These are phyloP conservation scores for Cadophora sp. DNA, from an alignment of 2,329 filamentous ascomycete species.

Conservation along the genomic window DNA sequence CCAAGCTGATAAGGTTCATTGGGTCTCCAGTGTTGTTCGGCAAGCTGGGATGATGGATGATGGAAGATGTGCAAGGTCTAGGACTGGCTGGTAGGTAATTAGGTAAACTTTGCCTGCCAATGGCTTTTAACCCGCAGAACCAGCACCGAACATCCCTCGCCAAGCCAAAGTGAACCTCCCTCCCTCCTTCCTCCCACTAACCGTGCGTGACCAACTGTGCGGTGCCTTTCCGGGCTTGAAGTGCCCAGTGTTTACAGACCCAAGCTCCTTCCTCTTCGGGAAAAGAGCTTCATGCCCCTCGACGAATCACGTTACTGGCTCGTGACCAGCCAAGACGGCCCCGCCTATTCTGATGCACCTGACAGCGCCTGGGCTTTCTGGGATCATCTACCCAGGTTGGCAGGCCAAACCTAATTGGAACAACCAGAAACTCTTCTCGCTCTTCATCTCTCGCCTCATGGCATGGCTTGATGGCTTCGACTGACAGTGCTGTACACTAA, in stretches of 20 bases:
- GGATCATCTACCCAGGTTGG: neutral
- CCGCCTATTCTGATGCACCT: neutral
- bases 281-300: neutral
- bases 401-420: neutral
- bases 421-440: neutral
- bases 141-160: too few species aligned
- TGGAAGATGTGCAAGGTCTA: too few species aligned
- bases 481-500: neutral
- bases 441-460: neutral
- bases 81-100: too few species aligned
- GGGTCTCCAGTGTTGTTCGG: neutral
- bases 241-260: constrained; percentile 14
- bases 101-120: too few species aligned
- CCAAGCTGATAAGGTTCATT: constrained; percentile 13
- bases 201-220: neutral
- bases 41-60: neutral
- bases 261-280: constrained; percentile 8
- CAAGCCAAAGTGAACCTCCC: too few species aligned
- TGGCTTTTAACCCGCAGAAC: too few species aligned
- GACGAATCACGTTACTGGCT: neutral
- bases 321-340: constrained; percentile 10
- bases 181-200: neutral
- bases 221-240: neutral
- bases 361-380: neutral
- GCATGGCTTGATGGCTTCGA: neutral